Conservation (phyloP, 2,329 filamentous ascomycete species). For the Cercospora brassicicola region DNA sequence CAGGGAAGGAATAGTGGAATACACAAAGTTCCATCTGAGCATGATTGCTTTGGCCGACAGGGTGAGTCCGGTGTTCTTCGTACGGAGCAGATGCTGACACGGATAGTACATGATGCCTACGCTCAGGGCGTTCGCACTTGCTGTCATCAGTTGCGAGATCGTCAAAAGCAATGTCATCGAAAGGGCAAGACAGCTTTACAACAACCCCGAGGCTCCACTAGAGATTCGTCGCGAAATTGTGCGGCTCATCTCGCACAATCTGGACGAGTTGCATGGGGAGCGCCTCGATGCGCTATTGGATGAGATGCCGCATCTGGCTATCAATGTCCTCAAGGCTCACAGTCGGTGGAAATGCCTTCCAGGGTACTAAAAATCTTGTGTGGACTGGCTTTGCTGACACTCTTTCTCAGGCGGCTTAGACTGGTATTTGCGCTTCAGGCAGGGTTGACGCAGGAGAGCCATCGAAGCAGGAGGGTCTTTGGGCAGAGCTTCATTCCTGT, state of each 20-base stretch:
- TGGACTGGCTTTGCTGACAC: too few relatives aligned
- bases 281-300: not conserved
- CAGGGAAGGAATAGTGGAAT: too few relatives aligned
- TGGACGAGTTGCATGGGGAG: not conserved
- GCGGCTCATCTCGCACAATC: not conserved
- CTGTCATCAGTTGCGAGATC: not conserved
- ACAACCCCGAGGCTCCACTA: too few relatives aligned
- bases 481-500: too few relatives aligned
- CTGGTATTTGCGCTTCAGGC: too few relatives aligned
- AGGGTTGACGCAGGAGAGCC: too few relatives aligned
- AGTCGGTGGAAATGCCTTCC: not conserved
- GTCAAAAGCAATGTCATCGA: not conserved
- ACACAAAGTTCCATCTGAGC: not conserved
- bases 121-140: not conserved
- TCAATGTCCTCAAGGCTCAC: not conserved
- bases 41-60: not conserved
- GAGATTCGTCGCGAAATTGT: too few relatives aligned
- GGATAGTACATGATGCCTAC: not conserved
- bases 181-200: too few relatives aligned
- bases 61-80: not conserved
- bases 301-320: not conserved
- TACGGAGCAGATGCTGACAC: not conserved
- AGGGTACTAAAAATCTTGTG: not conserved
- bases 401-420: too few relatives aligned
- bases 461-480: too few relatives aligned